These are phyloP conservation scores for Cylindrotheca fusiformis DNA, from an alignment of 108 stramenopile species.

Conservation along the genomic window DNA sequence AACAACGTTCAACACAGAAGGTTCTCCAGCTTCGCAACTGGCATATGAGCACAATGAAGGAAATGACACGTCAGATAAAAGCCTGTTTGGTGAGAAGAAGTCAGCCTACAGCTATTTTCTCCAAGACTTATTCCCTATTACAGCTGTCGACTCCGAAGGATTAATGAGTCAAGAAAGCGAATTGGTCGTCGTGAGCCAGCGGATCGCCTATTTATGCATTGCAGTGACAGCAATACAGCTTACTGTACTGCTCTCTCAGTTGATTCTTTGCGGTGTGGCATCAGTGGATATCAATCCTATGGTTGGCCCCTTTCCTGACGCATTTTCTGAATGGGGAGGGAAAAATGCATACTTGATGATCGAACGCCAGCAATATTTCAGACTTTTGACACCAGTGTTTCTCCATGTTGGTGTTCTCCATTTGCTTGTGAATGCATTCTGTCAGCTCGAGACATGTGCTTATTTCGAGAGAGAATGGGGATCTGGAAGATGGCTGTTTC, in stretches of 20 bases:
- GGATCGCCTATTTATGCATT: conserved; percentile 39
- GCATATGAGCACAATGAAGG: no score
- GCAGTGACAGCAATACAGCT: conserved; percentile 35
- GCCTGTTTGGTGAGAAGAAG: no score
- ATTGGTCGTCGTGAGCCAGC: conserved; percentile 5
- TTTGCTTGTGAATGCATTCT: conserved; percentile 46
- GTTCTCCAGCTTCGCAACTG: no score
- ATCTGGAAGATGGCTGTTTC: conserved; percentile 15
- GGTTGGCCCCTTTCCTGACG: conserved; percentile 74
- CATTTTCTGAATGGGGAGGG: conserved; percentile 65
- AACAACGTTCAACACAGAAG: no score
- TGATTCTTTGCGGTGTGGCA: conserved; percentile 51
- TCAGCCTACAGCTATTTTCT: no score
- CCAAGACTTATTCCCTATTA: no score
- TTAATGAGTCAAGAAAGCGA: background rate
- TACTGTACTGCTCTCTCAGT: conserved; percentile 31
- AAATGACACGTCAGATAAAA: no score
- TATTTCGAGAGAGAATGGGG: conserved; percentile 73
- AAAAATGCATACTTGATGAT: conserved; percentile 57
- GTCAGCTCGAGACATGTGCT: conserved; percentile 51
- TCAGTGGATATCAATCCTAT: conserved; percentile 52
- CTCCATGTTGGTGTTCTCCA: conserved; percentile 62
- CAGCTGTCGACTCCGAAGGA: background rate
- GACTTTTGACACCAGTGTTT: conserved; percentile 53
- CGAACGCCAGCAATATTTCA: conserved; percentile 37